A percentile compares a stretch with the other conserved stretches of the same genome.
Conservation (phyloP, 768 basidiomycete species). For the Leccinum barrowsii region DNA sequence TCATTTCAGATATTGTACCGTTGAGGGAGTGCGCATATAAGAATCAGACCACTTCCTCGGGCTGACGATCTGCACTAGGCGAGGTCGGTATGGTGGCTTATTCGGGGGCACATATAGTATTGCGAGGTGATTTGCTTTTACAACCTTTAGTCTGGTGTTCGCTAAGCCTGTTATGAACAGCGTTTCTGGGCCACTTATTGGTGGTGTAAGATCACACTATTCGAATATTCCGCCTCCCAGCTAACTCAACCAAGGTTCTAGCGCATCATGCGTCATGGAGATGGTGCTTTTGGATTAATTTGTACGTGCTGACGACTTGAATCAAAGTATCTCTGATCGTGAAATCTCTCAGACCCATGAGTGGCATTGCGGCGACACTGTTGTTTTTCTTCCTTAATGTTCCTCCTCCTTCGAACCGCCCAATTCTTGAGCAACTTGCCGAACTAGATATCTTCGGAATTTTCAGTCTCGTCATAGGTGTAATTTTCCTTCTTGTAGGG, state of each 20-base stretch:
- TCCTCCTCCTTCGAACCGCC: slow-evolving; percentile 61
- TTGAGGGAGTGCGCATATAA: slow-evolving; percentile 57
- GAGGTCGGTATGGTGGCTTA: not conserved
- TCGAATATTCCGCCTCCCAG: not conserved
- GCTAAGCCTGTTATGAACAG: slow-evolving; percentile 28
- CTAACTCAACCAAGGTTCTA: slow-evolving; percentile 43
- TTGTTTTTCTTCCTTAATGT: slow-evolving; percentile 73
- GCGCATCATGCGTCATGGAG: slow-evolving; percentile 76
- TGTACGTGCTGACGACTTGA: not conserved
- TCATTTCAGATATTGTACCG: slow-evolving; percentile 79
- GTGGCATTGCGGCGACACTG: slow-evolving; percentile 54
- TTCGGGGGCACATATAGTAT: not conserved
- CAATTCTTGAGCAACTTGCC: slow-evolving; percentile 51
- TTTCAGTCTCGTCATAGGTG: slow-evolving; percentile 54
- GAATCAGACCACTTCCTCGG: not conserved
- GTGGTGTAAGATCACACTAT: slow-evolving; percentile 55
- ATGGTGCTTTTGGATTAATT: slow-evolving; percentile 63
- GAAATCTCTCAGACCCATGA: slow-evolving; percentile 52
- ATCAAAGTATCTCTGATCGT: not conserved
- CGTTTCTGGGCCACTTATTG: slow-evolving; percentile 74
- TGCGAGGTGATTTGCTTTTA: not conserved
- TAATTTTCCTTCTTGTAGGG: slow-evolving; percentile 66
- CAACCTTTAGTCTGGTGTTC: slow-evolving; percentile 28
- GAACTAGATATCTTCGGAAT: slow-evolving; percentile 75
- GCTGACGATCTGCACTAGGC: not conserved